These are phyloP conservation scores for Seiridium cupressi DNA, from an alignment of 2,329 filamentous ascomycete genomes.

Conservation along the genomic window DNA sequence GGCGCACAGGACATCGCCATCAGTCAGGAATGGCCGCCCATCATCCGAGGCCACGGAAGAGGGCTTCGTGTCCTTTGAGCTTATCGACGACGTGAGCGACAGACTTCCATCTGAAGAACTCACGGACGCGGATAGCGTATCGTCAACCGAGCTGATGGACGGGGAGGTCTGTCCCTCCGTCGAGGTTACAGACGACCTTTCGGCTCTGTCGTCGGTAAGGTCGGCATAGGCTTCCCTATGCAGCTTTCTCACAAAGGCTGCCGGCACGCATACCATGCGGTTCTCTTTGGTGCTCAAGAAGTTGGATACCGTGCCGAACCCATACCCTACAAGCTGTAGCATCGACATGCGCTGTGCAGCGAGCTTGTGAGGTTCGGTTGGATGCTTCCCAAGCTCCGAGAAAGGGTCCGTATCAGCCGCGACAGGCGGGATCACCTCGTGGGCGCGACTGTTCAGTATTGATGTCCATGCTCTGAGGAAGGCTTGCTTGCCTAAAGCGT, in stretches of 20 bases:
- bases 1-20: conserved; percentile 34
- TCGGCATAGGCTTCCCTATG: conserved; percentile 23
- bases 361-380: conserved; percentile 22
- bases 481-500: conserved; percentile 34
- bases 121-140: neutral
- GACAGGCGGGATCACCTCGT: conserved; percentile 28
- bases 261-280: conserved; percentile 34
- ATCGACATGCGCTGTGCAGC: conserved; percentile 15
- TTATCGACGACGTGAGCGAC: neutral
- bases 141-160: neutral
- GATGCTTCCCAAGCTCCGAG: conserved; percentile 18
- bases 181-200: neutral
- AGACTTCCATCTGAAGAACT: neutral
- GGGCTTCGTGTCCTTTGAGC: neutral
- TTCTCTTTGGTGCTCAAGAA: conserved; percentile 28
- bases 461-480: conserved; percentile 39
- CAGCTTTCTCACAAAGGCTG: conserved; percentile 19
- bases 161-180: neutral
- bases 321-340: conserved; percentile 23
- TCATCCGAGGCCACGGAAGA: conserved; percentile 2
- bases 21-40: conserved; percentile 28
- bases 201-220: conserved; percentile 9
- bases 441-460: conserved; percentile 33
- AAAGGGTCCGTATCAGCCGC: conserved; percentile 30
- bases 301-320: conserved; percentile 23